Evolutionary conservation across 1,284 basidiomycete species (phyloP).

Genomic region (Apiotrichum brassicae): DNA sequence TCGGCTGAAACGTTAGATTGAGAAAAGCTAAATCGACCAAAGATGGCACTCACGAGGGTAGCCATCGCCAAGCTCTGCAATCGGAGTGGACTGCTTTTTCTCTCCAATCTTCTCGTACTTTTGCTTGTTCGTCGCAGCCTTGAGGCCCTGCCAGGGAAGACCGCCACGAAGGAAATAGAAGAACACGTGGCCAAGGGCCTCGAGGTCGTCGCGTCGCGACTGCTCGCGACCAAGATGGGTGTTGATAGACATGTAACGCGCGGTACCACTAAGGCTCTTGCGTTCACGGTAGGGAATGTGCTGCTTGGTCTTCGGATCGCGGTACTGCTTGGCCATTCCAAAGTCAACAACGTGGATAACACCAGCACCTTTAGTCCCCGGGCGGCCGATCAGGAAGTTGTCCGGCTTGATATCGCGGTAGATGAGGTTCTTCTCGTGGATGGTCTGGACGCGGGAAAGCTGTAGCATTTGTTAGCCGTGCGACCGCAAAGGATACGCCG

Average conservation of each 20-base stretch:
- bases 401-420: slow-evolving; percentile 98
- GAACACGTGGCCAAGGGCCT: slow-evolving; percentile 91
- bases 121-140: slow-evolving; percentile 98
- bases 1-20: slow-evolving; percentile 53
- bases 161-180: slow-evolving; percentile 96
- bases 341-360: slow-evolving; percentile 96
- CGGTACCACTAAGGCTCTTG: slow-evolving; percentile 98
- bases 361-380: slow-evolving; percentile 78
- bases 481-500: slow-evolving; percentile 49
- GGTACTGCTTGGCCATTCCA: slow-evolving; percentile 98
- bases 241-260: slow-evolving; percentile 99
- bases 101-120: slow-evolving; percentile 99
- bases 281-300: slow-evolving; percentile 99
- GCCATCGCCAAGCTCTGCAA: slow-evolving; percentile 87
- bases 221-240: slow-evolving; percentile 97
- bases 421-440: slow-evolving; percentile 95
- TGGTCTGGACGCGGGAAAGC: slow-evolving; percentile 84
- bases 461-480: slow-evolving; percentile 54
- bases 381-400: slow-evolving; percentile 89
- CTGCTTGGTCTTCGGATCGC: slow-evolving; percentile 97
- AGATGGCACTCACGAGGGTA: slow-evolving; percentile 66
- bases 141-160: slow-evolving; percentile 95
- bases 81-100: slow-evolving; percentile 95
- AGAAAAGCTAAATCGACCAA: background rate
- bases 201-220: slow-evolving; percentile 90